A percentile compares a stretch with the other conserved stretches of the same genome.
phyloP scores from a whole-genome alignment of 2,329 filamentous ascomycete genomes.

The Massarina eburnea region DNA sequence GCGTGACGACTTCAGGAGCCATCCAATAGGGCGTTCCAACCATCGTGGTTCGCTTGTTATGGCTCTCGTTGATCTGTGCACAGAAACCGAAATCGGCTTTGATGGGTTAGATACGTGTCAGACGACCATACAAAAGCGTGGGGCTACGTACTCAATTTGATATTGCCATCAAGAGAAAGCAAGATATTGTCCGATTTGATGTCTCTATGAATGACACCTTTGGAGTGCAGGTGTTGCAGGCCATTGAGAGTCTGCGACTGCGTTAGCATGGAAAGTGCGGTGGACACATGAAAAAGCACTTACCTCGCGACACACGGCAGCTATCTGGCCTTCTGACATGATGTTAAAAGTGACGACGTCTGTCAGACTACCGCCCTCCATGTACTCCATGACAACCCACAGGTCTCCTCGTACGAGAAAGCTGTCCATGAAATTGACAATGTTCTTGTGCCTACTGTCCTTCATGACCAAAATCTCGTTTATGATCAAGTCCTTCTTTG shows the following conservation, averaged over 20 bases:
- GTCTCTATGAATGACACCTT: conserved; percentile 96
- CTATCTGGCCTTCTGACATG: conserved; percentile 97
- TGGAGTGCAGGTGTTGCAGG: conserved; percentile 92
- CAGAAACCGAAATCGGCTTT: conserved; percentile 97
- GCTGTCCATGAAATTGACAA: conserved; percentile 99
- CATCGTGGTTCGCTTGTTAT: conserved; percentile 98
- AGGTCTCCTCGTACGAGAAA: conserved; percentile 87
- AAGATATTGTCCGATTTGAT: conserved; percentile 99
- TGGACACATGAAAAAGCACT: conserved; percentile 18
- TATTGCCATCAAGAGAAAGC: conserved; percentile 88
- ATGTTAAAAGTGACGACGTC: conserved; percentile 99
- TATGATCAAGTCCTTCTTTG: conserved; percentile 98
- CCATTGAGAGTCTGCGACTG: conserved; percentile 73
- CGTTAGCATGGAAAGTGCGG: conserved; percentile 1
- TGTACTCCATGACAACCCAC: conserved; percentile 99
- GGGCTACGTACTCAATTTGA: conserved; percentile 81
- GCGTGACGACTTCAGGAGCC: conserved; percentile 95
- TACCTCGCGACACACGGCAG: conserved; percentile 86
- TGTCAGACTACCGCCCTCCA: conserved; percentile 96
- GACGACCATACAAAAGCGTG: neutral
- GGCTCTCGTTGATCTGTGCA: conserved; percentile 94
- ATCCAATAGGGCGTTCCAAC: conserved; percentile 99
- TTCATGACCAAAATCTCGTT: conserved; percentile 99
- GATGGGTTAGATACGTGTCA: conserved; percentile 13
- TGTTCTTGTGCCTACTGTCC: conserved; percentile 96